Evolutionary conservation across 1,284 basidiomycete genomes (phyloP).

Genomic region (Moesziomyces globuligerus): DNA sequence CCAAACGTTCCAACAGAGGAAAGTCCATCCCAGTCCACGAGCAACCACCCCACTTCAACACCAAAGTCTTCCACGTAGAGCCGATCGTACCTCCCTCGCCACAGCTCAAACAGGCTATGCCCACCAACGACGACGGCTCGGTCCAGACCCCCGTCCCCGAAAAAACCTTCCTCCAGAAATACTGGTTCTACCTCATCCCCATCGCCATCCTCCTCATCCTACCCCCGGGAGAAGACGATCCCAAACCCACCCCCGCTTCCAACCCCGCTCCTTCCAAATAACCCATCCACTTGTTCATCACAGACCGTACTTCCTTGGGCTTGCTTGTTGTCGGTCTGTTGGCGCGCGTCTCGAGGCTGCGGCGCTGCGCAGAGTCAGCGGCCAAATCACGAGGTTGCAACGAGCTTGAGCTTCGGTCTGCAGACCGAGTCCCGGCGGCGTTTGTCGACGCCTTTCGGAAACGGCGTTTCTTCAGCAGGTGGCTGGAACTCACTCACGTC

Average conservation of each 20-base stretch:
- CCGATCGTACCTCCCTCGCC: not conserved
- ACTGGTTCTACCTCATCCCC: conserved; percentile 57
- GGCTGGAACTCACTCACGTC: no score
- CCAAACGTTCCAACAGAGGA: conserved; percentile 10
- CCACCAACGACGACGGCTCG: conserved; percentile 43
- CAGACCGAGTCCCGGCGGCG: no score
- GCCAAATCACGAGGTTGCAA: no score
- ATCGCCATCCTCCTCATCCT: conserved; percentile 46
- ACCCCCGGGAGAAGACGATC: conserved; percentile 38
- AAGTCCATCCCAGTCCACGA: not conserved
- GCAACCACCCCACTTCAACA: conserved; percentile 4
- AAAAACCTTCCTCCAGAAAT: conserved; percentile 53
- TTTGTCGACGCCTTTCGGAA: no score
- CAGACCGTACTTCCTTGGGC: no score
- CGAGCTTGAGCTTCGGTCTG: no score
- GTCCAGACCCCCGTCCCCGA: conserved; percentile 19
- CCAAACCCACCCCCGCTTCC: conserved; percentile 1
- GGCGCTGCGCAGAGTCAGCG: no score
- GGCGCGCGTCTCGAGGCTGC: no score
- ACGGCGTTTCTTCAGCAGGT: no score
- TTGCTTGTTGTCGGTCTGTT: no score
- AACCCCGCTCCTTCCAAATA: no score
- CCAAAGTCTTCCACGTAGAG: not conserved
- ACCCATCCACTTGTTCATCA: no score
- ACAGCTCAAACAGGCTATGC: conserved; percentile 10